Evolutionary conservation across 495 filamentous ascomycete species (phyloP), one percentile per base, ranked within the genome.

Genomic region (Annulohypoxylon moriforme): DNA sequence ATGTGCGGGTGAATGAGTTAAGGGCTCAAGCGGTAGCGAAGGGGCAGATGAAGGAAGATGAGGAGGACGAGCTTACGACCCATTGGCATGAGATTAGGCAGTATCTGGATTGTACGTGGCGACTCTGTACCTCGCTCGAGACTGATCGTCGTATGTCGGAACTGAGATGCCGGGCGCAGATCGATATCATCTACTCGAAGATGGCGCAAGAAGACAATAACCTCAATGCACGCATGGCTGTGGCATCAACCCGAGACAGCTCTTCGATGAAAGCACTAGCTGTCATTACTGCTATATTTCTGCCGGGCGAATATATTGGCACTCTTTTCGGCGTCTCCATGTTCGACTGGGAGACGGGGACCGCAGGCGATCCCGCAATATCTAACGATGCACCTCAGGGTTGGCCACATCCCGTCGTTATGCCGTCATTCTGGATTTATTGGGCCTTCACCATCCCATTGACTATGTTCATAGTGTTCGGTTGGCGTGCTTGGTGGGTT

Each of bases 151-250:
- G 75, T 4, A 79, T 79, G 77, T 74, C 75, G 11, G 77, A 79
- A 60, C 46, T 78, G 4, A 59, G 77, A 3, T 78, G 76, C 44
- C 70, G 76, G n/a, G 76, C 77, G 6, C 77, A 78, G 57, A 79
- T 78, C 38, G 77, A 79, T 46, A 78, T 79, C 27, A 79, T 79
- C 56, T 79, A 74, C 53, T 76, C 76, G 40, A 79, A 77, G 69
- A 77, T 79, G 69, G 75, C 76, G 42, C 76, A 78, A 29, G 77
- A 79, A 34, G 77, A 79, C 31, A 79, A 79, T 58, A 78, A 77
- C 36, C 71, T 79, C 36, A 77, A 74, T 53, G 76, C 76, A 44
- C 75, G 76, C 24, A 79, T 79, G 77, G 77, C 77, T 1, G 76
- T 79, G n/a, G 76, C 77, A 0, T 78, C 77, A 5, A 79, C 76